phyloP scores from a whole-genome alignment of 352 stramenopile species.

The Saprolegnia parasitica region DNA sequence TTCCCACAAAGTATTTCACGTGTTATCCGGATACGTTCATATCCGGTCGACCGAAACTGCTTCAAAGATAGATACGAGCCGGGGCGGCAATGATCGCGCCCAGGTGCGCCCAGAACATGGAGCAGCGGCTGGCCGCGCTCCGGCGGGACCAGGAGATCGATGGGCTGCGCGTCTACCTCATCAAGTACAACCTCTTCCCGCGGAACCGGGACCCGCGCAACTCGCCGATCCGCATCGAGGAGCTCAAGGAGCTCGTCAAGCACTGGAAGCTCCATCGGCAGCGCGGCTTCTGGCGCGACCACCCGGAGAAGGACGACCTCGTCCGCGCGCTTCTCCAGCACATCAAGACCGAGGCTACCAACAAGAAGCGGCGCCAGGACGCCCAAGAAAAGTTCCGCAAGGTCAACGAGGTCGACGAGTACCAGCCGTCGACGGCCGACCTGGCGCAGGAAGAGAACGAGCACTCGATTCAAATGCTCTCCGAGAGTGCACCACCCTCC shows the following conservation, averaged over 20 bases:
- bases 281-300: slow-evolving; percentile 85
- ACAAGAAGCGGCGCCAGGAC: slow-evolving; percentile 75
- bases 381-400: slow-evolving; percentile 75
- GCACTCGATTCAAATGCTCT: slow-evolving; percentile 9
- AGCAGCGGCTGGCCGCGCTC: slow-evolving; percentile 71
- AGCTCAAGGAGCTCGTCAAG: slow-evolving; percentile 89
- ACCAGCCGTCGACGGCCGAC: background rate
- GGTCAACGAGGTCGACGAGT: slow-evolving; percentile 9
- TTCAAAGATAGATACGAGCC: background rate
- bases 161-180: slow-evolving; percentile 68
- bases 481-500: background rate
- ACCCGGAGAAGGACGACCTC: slow-evolving; percentile 87
- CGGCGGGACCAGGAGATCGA: slow-evolving; percentile 82
- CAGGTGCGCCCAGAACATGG: slow-evolving; percentile 83
- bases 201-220: slow-evolving; percentile 79
- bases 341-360: slow-evolving; percentile 69
- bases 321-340: slow-evolving; percentile 81
- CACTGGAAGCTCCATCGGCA: slow-evolving; percentile 88
- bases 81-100: slow-evolving; percentile 53
- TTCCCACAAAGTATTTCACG: background rate
- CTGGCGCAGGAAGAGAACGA: background rate
- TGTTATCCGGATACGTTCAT: background rate
- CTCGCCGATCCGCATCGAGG: slow-evolving; percentile 79
- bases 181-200: slow-evolving; percentile 86
- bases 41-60: background rate